A percentile compares a stretch with the other conserved stretches of the same genome.
phyloP scores from a whole-genome alignment of 2,329 filamentous ascomycete species.

The Colletotrichum truncatum region DNA sequence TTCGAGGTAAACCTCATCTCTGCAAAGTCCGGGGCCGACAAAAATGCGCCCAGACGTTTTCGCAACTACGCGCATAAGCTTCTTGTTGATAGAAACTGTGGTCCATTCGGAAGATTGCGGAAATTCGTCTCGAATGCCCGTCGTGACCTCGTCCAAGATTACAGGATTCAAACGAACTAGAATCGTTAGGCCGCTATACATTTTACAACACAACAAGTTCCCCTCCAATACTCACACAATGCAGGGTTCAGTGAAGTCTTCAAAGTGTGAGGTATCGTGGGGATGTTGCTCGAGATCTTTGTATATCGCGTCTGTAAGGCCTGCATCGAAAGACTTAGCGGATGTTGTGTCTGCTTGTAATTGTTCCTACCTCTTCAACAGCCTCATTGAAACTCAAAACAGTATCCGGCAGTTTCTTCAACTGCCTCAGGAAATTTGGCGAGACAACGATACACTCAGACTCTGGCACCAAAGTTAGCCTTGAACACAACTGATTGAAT shows the following conservation, averaged over 20 bases:
- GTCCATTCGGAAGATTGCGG: slow-evolving; percentile 49
- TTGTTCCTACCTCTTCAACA: slow-evolving; percentile 31
- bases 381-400: slow-evolving; percentile 39
- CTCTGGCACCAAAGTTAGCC: not conserved
- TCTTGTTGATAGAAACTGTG: slow-evolving; percentile 45
- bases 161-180: slow-evolving; percentile 44
- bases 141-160: slow-evolving; percentile 43
- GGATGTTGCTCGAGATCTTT: slow-evolving; percentile 42
- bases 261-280: not conserved
- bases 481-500: not conserved
- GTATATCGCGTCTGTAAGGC: slow-evolving; percentile 60
- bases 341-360: not conserved
- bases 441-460: slow-evolving; percentile 36
- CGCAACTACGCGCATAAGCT: slow-evolving; percentile 54
- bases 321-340: slow-evolving; percentile 34
- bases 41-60: slow-evolving; percentile 56
- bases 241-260: not conserved
- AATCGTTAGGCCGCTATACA: not conserved
- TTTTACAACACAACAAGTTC: too few relatives aligned
- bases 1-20: slow-evolving; percentile 52
- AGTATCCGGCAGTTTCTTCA: slow-evolving; percentile 40
- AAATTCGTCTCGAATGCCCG: slow-evolving; percentile 42
- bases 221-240: not conserved
- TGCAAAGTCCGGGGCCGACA: slow-evolving; percentile 55
- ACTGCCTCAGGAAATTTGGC: slow-evolving; percentile 38